Base-by-base conservation (phyloP, 2,329 filamentous ascomycete genomes). In the Periconia sp. region DNA sequence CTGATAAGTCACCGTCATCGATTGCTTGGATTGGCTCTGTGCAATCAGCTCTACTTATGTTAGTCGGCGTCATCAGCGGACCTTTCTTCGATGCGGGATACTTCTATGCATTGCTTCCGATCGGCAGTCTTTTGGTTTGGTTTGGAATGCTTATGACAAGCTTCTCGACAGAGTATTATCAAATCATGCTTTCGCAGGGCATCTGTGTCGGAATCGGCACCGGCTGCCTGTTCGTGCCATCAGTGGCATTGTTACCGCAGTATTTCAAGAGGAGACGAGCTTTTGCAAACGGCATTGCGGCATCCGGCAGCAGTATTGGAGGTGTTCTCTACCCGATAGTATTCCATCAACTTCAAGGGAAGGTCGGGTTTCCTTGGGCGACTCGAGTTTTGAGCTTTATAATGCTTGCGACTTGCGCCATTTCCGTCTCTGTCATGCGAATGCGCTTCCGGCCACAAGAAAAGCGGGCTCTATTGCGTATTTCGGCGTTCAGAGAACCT, bases 341-440 rank as follows among this genome's bases (percentile, higher is more conserved):
- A 14, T 45, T 45, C 43, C 23, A 45, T 15, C 43, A 19, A 14
- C 19, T 19, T 30, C 15, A 45, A 23, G 19, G 23, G 11, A 27
- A 19, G 19, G 68, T 86, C 3, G 85, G 85, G 0, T 87, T 85
- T 62, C 76, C 76, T 0, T 86, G 84, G 82, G 84, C 85, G 0
- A 77, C 85, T 35, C 75, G 84, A 0, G 78, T 79, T 0, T 74
- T 86, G 44, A 85, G 81, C 0, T 78, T 88, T 47, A 75, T 87
- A 35, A 23, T 23, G 35, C 37, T 49, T 3, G 19, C 20, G n/a
- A 41, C 40, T 5, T 23, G 17, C 8, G n/a, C 37, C 6, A 23
- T 49, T 40, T 14, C 47, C 7, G 20, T 41, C 14, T 14, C 20
- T 13, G n/a, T 17, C 19, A 49, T 49, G 19, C 80, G 82, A 2